phyloP scores from a whole-genome alignment of 805 yeast species.

The Yamadazyma laniorum region DNA sequence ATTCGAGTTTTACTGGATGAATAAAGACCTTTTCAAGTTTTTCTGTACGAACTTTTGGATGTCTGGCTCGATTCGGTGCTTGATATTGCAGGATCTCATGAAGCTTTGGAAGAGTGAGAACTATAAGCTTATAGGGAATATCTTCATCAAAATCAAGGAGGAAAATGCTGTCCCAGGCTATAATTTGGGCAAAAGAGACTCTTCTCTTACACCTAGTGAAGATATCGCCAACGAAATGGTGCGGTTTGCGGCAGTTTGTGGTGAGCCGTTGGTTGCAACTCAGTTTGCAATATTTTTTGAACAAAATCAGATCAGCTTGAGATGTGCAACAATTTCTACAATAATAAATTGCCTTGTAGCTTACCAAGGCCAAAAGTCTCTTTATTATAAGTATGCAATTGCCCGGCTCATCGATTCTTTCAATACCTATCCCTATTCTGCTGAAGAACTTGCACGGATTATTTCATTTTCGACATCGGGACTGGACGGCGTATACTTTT shows the following conservation, averaged over 20 bases:
- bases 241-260: constrained; percentile 17
- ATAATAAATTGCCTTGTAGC: constrained; percentile 15
- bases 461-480: background rate
- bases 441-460: constrained; percentile 4
- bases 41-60: constrained; percentile 14
- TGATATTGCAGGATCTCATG: constrained; percentile 20
- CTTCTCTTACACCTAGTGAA: background rate
- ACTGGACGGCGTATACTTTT: constrained; percentile 4
- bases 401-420: constrained; percentile 11
- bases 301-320: constrained; percentile 2
- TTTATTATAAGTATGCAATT: constrained; percentile 14
- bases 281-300: constrained; percentile 15
- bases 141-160: constrained; percentile 8
- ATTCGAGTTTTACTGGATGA: constrained; percentile 17
- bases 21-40: constrained; percentile 18
- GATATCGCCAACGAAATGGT: constrained; percentile 14
- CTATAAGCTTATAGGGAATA: constrained; percentile 6
- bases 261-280: constrained; percentile 24
- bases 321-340: constrained; percentile 1
- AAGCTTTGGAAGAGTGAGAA: constrained; percentile 11
- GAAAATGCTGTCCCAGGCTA: background rate
- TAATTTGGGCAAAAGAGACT: background rate
- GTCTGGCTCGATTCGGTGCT: constrained; percentile 20
- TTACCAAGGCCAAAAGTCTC: constrained; percentile 8
- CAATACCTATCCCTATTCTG: background rate